Evolutionary conservation across 2,329 filamentous ascomycete species (phyloP), one percentile per base, ranked within the genome.

Genomic region (Ilyonectria destructans): DNA sequence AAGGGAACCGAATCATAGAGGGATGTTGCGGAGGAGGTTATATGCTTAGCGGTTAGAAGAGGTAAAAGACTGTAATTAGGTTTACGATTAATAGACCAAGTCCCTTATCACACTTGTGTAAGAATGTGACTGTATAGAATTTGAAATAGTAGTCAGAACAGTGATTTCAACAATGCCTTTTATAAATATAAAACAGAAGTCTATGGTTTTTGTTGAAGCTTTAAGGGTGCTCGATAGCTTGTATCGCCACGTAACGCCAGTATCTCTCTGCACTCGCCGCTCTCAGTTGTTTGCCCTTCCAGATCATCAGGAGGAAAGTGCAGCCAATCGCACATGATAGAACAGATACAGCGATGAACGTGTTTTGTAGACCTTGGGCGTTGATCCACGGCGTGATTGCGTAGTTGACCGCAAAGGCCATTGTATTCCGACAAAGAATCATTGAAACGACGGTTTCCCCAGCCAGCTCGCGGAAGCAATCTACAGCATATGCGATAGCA

Each of bases 341-440:
- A 59, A 80, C 77, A 12, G 69, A 74, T 5, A 75, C 79, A n/a
- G 73, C 72, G 60, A 82, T 75, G 61, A 81, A 81, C 52, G 75
- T 77, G 65, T 80, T 76, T 58, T 77, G 77, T 23, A 80, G 58
- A 5, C 80, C 80, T 65, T 76, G 67, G 17, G 71, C 76, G 8
- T 72, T 74, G 21, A 74, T 70, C 80, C 80, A 81, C 2, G 80
- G 81, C 2, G 77, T 81, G 73, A 81, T 80, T 48, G 67, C 75
- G 33, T 76, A 77, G 17, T 56, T 66, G n/a, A 77, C 57, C 8
- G 67, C 74, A 55, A 77, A 77, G 1, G 63, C 61, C 49, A 77
- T 63, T 5, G 75, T 77, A 49, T 77, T 77, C 8, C 75, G 60
- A 46, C 81, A 76, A 13, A 82, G 51, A 26, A 81, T 81, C 54